phyloP scores from a whole-genome alignment of 176 grass and related monocot genomes.

The Cenchrus fungigraminus region DNA sequence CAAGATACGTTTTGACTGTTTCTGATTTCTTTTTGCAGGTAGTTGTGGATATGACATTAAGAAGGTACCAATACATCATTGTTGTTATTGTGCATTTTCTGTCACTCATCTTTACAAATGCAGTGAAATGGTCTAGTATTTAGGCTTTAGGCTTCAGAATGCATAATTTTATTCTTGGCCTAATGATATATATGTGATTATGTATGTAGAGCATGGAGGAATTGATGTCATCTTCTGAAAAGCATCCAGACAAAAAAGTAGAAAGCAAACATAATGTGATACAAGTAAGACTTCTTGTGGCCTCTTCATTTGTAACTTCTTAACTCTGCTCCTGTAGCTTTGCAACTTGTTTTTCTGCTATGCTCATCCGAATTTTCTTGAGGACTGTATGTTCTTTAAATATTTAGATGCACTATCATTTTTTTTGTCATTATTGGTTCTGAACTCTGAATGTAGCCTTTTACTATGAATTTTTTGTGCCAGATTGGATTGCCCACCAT shows the following conservation, averaged over 20 bases:
- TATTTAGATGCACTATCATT: background rate
- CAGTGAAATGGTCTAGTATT: background rate
- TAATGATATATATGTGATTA: slow-evolving; percentile 25
- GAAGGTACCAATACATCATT: slow-evolving; percentile 53
- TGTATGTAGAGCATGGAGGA: slow-evolving; percentile 84
- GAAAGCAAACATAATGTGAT: slow-evolving; percentile 34
- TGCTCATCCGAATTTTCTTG: background rate
- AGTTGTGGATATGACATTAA: slow-evolving; percentile 85
- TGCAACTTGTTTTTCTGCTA: slow-evolving; percentile 3
- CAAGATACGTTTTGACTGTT: slow-evolving; percentile 38
- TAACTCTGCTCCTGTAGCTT: slow-evolving; percentile 11
- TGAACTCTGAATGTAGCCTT: slow-evolving; percentile 7
- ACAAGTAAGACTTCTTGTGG: slow-evolving; percentile 53
- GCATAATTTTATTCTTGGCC: slow-evolving; percentile 19
- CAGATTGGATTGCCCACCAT: background rate
- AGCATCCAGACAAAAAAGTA: slow-evolving; percentile 52
- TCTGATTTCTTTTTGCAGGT: slow-evolving; percentile 58
- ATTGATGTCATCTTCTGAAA: slow-evolving; percentile 70
- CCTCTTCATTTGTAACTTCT: slow-evolving; percentile 32
- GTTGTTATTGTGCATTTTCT: slow-evolving; percentile 30
- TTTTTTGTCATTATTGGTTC: background rate
- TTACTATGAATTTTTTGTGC: background rate
- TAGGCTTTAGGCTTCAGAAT: slow-evolving; percentile 9
- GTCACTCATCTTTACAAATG: slow-evolving; percentile 11
- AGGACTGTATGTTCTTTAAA: slow-evolving; percentile 19